A percentile compares a stretch with the other conserved stretches of the same genome.
Evolutionary conservation across 345 rosid species (phyloP).

Genomic region (Salix suchowensis): DNA sequence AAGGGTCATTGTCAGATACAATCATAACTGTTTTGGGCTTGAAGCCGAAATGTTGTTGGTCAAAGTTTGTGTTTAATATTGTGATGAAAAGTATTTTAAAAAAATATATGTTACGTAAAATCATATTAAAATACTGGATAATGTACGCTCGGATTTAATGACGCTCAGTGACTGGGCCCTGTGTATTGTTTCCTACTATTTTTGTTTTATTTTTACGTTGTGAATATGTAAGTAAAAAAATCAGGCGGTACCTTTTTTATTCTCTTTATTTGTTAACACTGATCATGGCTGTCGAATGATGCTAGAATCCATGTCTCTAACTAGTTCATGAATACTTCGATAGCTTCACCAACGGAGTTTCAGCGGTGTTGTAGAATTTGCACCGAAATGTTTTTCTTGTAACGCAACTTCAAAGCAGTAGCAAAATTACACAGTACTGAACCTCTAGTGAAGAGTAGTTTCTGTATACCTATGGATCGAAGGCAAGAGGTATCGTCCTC

Average conservation of each 20-base stretch:
- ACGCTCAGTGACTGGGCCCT: background rate
- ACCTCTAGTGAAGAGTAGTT: background rate
- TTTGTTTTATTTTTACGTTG: constrained; percentile 1
- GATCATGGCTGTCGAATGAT: background rate
- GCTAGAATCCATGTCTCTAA: background rate
- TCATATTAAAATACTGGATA: too few species aligned
- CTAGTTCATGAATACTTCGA: background rate
- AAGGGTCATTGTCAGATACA: background rate
- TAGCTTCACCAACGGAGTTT: background rate
- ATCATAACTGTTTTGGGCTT: background rate
- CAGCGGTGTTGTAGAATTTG: background rate
- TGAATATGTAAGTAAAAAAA: constrained; percentile 2
- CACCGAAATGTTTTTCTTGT: background rate
- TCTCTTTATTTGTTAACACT: background rate
- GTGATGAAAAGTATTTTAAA: too few species aligned
- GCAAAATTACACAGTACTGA: background rate
- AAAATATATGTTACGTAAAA: too few species aligned
- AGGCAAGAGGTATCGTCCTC: background rate
- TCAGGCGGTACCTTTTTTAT: background rate
- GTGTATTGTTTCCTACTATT: background rate
- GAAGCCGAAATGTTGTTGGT: background rate
- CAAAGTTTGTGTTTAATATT: too few species aligned
- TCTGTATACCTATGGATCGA: background rate
- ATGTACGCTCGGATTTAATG: too few species aligned
- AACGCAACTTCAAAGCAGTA: background rate